Conservation (phyloP, 2,329 filamentous ascomycete genomes). For the Xylariales sp. region DNA sequence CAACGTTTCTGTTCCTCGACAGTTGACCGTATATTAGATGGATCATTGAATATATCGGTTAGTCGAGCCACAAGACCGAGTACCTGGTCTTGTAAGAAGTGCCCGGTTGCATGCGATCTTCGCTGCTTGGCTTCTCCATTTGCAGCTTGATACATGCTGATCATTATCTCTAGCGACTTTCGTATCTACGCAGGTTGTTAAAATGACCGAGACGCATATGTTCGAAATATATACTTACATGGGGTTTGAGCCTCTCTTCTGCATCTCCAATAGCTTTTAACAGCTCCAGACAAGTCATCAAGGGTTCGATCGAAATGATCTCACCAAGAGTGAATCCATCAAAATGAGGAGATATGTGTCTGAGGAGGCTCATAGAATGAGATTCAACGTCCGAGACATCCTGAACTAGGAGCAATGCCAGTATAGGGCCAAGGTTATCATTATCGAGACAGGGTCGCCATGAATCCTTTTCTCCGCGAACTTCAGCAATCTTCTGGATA, state of each 20-base stretch:
- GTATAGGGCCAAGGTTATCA: constrained; percentile 51
- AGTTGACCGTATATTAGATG: constrained; percentile 45
- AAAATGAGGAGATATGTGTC: constrained; percentile 67
- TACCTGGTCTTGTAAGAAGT: constrained; percentile 78
- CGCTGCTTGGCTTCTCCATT: constrained; percentile 41
- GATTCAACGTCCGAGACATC: constrained; percentile 54
- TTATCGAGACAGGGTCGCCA: constrained; percentile 51
- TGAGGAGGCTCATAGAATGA: constrained; percentile 64
- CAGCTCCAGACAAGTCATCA: constrained; percentile 73
- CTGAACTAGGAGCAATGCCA: constrained; percentile 57
- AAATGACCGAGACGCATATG: constrained; percentile 7
- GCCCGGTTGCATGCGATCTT: constrained; percentile 56
- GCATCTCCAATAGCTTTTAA: constrained; percentile 74
- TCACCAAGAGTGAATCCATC: constrained; percentile 60
- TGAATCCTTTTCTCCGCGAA: constrained; percentile 64
- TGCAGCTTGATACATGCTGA: constrained; percentile 32
- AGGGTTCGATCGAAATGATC: constrained; percentile 70
- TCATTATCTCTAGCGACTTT: constrained; percentile 43
- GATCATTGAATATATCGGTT: constrained; percentile 73
- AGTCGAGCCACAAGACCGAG: constrained; percentile 83
- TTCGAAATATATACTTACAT: constrained; percentile 41
- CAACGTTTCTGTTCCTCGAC: constrained; percentile 69
- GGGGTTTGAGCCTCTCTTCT: constrained; percentile 47
- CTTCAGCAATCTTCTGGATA: constrained; percentile 75
- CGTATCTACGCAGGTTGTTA: constrained; percentile 36